Evolutionary conservation across 2,329 filamentous ascomycete species (phyloP), one percentile per base, ranked within the genome.

Genomic region (Erysiphe pisi): DNA sequence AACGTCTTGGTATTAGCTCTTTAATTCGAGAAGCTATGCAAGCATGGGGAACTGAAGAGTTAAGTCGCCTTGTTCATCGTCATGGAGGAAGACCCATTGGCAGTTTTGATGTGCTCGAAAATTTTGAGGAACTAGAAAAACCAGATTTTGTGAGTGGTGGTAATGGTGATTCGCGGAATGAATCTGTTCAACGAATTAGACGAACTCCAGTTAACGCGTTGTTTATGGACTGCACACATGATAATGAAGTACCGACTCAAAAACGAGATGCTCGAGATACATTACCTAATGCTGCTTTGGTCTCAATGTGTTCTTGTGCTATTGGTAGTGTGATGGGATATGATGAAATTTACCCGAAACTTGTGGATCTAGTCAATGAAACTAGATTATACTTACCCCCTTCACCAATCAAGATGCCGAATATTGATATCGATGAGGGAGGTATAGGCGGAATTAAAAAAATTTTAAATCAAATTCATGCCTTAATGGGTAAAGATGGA

Each of bases 191-290:
- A 79, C 90, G 87, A 78, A 94, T 99, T 83, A 92, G 93, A 79
- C 90, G 91, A n/a, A 92, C 89, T 4, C 93, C 94, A 4, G 91
- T 98, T 0, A 94, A 97, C 79, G 95, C 94, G 0, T 85, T 99
- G 0, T 97, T 99, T 83, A 98, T 98, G 93, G 96, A 99, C 82
- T 99, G 96, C 83, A 99, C 96, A 0, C 95, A 99, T 83, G 95
- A 99, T 84, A 99, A 99, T 80, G 94, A 99, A 84, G 91, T 93
- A 1, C 95, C 95, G 0, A 93, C 94, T 0, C 94, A 99, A 83
- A 97, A 97, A 83, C 88, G 96, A 61, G 94, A 97, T 82, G 94
- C 94, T 76, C 89, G 93, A 78, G 96, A 99, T 82, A 98, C 95
- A 0, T 86, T 99, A 14, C 92, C 96, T 11, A 98, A 96, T 81